Base-by-base conservation (phyloP, 306 rosid species). In the Cajanus cajan region DNA sequence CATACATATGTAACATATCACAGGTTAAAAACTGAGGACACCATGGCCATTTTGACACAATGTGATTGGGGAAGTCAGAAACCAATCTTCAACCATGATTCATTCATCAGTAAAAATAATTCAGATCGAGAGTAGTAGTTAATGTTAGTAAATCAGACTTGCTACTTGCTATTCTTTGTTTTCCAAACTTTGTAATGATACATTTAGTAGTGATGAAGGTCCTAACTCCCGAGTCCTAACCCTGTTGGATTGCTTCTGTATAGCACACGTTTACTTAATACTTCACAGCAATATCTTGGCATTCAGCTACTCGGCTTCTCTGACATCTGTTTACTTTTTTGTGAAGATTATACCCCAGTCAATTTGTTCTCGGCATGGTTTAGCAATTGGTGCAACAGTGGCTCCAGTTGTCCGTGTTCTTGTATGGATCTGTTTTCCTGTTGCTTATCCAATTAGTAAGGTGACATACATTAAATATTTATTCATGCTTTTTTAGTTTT, bases 361-460 rank as follows among this genome's bases (percentile, higher is more conserved):
- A 39, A 67, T 95, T 73, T 95, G 98, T 82, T 77, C 97, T 59
- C 91, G 97, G n/a, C 74, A 95, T 89, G 99, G 99, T 79, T 76
- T 95, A 80, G 89, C 89, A 36, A 93, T 95, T 61, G 99, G 99
- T 50, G 93, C 99, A 57, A 71, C 79, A 14, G 93, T 95, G 47
- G 88, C 98, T 71, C 99, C 99, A 6, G 25, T 78, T 74, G 99
- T 95, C 22, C 99, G 97, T 4, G 79, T 89, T 71, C 98, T 96
- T 84, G 87, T 96, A 31, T 91, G 96, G 92, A 55, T 91, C 47
- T 96, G 98, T 84, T 91, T 54, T 78, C 99, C 97, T 58, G 80
- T 90, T 28, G 96, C 99, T 71, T 96, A 82, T 85, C 98, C 99
- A 66, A 90, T 96, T 72, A 93, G 99, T 90, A 96, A 93, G 99